Percentiles rank a stretch among this genome's conserved stretches.
These are phyloP conservation scores for Hypomyces rosellus DNA, from an alignment of 2,329 filamentous ascomycete species.

Conservation along the genomic window DNA sequence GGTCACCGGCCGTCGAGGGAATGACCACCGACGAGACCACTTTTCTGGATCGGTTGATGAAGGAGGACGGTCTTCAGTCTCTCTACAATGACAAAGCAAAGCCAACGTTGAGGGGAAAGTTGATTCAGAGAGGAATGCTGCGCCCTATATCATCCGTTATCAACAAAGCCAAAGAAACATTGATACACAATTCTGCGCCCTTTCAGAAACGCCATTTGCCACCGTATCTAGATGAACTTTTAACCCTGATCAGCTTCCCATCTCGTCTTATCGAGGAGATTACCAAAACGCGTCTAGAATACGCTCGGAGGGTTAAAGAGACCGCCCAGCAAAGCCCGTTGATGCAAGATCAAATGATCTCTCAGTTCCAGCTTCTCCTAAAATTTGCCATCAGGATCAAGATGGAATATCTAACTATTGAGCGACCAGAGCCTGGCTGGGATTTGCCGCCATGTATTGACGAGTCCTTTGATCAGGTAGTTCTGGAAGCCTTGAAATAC, in stretches of 20 bases:
- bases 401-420: conserved; percentile 75
- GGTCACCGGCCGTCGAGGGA: conserved; percentile 58
- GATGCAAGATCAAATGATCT: conserved; percentile 96
- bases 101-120: conserved; percentile 60
- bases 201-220: conserved; percentile 88
- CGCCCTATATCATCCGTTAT: conserved; percentile 79
- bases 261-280: conserved; percentile 95
- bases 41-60: conserved; percentile 89
- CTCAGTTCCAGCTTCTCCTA: conserved; percentile 89
- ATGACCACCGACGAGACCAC: conserved; percentile 80
- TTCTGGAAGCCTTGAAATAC: conserved; percentile 89
- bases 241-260: conserved; percentile 95
- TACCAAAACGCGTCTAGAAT: conserved; percentile 83
- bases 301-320: conserved; percentile 93
- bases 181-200: conserved; percentile 77
- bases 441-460: conserved; percentile 93
- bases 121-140: conserved; percentile 70
- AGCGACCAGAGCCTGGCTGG: conserved; percentile 85
- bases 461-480: conserved; percentile 87
- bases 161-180: conserved; percentile 83
- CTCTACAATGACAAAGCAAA: conserved; percentile 65
- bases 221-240: conserved; percentile 91
- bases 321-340: conserved; percentile 85
- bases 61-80: conserved; percentile 90
- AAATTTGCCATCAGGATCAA: conserved; percentile 92